A percentile compares a stretch with the other conserved stretches of the same genome.
phyloP scores from a whole-genome alignment of 768 basidiomycete species.

The Hericium rajendrae region DNA sequence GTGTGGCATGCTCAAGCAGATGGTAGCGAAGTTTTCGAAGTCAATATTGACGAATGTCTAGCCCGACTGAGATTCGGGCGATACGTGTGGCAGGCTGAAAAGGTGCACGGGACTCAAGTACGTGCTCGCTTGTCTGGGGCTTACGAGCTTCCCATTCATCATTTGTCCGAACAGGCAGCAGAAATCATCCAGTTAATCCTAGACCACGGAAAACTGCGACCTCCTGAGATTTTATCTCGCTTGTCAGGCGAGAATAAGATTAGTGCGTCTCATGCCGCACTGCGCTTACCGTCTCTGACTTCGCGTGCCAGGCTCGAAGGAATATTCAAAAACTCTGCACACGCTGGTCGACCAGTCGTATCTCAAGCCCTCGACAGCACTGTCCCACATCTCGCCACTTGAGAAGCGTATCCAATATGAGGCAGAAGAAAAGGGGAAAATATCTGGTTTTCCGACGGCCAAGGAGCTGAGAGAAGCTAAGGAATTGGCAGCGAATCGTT shows the following conservation, averaged over 20 bases:
- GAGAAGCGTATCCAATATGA: slow-evolving; percentile 80
- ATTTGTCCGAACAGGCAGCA: slow-evolving; percentile 41
- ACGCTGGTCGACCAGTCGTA: slow-evolving; percentile 67
- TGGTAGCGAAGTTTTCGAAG: slow-evolving; percentile 67
- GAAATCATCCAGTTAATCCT: slow-evolving; percentile 70
- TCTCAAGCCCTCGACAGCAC: slow-evolving; percentile 67
- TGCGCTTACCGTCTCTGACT: not conserved
- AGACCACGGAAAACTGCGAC: slow-evolving; percentile 79
- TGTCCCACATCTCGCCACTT: slow-evolving; percentile 70
- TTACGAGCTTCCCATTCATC: not conserved
- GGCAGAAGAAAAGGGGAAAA: slow-evolving; percentile 64
- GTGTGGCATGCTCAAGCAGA: slow-evolving; percentile 74
- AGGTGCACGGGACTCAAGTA: slow-evolving; percentile 63
- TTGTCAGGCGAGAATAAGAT: slow-evolving; percentile 47
- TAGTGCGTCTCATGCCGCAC: slow-evolving; percentile 28
- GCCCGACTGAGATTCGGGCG: slow-evolving; percentile 74
- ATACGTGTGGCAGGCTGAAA: slow-evolving; percentile 66
- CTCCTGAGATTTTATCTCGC: slow-evolving; percentile 54
- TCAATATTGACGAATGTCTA: slow-evolving; percentile 79
- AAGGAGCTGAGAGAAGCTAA: slow-evolving; percentile 71
- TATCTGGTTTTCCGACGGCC: slow-evolving; percentile 68
- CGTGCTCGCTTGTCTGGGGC: slow-evolving; percentile 18
- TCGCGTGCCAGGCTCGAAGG: slow-evolving; percentile 24
- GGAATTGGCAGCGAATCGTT: slow-evolving; percentile 49
- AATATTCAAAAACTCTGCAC: slow-evolving; percentile 54